A percentile compares a stretch with the other conserved stretches of the same genome.
Evolutionary conservation across 2,329 filamentous ascomycete genomes (phyloP).

Genomic region (Rutstroemia sp.): DNA sequence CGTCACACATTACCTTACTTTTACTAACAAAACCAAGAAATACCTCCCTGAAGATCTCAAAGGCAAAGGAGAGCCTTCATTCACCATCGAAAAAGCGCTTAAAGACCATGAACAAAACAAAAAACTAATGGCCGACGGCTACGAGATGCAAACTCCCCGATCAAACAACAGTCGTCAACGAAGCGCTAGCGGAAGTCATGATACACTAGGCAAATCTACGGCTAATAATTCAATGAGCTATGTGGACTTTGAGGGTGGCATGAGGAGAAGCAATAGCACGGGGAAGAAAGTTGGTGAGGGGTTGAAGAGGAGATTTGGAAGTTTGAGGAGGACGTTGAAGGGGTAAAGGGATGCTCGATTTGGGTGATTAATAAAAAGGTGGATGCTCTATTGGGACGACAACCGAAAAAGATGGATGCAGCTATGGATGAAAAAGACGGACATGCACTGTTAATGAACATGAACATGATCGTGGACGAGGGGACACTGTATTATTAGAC

Average conservation of each 20-base stretch:
- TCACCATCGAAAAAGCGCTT: constrained; percentile 58
- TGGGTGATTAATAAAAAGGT: neutral
- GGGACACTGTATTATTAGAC: neutral
- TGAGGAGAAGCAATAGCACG: constrained; percentile 30
- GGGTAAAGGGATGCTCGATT: neutral
- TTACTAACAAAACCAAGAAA: constrained; percentile 29
- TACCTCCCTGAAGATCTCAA: constrained; percentile 74
- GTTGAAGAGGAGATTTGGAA: constrained; percentile 47
- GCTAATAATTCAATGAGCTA: neutral
- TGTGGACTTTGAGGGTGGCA: constrained; percentile 9
- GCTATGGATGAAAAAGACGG: neutral
- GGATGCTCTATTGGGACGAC: too few relatives aligned
- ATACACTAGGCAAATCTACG: neutral
- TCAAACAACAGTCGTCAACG: constrained; percentile 33
- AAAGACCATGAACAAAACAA: constrained; percentile 44
- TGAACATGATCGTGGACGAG: neutral
- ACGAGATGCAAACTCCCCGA: constrained; percentile 42
- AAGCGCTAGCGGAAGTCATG: constrained; percentile 34
- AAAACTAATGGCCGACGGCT: constrained; percentile 27
- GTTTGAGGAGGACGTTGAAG: constrained; percentile 37
- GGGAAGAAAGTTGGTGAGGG: constrained; percentile 40
- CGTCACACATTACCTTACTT: neutral
- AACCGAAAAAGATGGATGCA: neutral
- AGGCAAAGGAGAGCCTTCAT: constrained; percentile 74
- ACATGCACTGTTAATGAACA: neutral